These are phyloP conservation scores for Epichloe brachyelytri DNA, from an alignment of 2,329 filamentous ascomycete species.

Conservation along the genomic window DNA sequence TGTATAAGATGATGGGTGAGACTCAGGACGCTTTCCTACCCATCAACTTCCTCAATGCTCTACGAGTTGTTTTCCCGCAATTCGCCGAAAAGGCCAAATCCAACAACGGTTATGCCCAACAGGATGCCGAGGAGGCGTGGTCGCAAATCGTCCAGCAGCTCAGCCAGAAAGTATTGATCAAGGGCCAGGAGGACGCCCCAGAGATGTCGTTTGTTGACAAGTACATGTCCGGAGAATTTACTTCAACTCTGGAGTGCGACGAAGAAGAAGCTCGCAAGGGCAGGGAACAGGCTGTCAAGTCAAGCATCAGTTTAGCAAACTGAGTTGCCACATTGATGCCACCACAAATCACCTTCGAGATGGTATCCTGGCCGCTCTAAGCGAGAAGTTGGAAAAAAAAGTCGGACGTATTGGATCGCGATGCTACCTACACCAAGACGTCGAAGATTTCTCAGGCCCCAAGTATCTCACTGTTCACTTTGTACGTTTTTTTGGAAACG, in stretches of 20 bases:
- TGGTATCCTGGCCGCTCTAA: constrained; percentile 68
- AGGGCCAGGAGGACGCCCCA: constrained; percentile 33
- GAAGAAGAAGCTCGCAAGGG: constrained; percentile 63
- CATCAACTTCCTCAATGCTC: constrained; percentile 65
- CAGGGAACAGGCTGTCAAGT: constrained; percentile 56
- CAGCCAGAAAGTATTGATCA: constrained; percentile 61
- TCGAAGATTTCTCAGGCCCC: constrained; percentile 78
- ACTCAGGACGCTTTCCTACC: constrained; percentile 83
- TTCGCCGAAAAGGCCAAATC: constrained; percentile 82
- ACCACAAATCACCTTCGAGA: constrained; percentile 84
- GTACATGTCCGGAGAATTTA: constrained; percentile 76
- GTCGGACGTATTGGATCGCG: constrained; percentile 62
- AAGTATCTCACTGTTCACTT: constrained; percentile 97
- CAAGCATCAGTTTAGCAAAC: constrained; percentile 67
- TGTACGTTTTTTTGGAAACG: constrained; percentile 97
- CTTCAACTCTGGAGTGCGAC: constrained; percentile 69
- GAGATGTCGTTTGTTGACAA: constrained; percentile 71
- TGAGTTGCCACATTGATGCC: constrained; percentile 88
- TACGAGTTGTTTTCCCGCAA: constrained; percentile 74
- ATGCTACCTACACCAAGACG: constrained; percentile 78
- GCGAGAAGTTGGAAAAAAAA: constrained; percentile 88
- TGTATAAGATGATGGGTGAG: constrained; percentile 81
- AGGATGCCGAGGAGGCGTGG: constrained; percentile 98
- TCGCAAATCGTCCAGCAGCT: constrained; percentile 84
- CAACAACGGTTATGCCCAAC: constrained; percentile 81